These are phyloP conservation scores for Aureobasidium zeae DNA, from an alignment of 2,329 filamentous ascomycete species.

Conservation along the genomic window DNA sequence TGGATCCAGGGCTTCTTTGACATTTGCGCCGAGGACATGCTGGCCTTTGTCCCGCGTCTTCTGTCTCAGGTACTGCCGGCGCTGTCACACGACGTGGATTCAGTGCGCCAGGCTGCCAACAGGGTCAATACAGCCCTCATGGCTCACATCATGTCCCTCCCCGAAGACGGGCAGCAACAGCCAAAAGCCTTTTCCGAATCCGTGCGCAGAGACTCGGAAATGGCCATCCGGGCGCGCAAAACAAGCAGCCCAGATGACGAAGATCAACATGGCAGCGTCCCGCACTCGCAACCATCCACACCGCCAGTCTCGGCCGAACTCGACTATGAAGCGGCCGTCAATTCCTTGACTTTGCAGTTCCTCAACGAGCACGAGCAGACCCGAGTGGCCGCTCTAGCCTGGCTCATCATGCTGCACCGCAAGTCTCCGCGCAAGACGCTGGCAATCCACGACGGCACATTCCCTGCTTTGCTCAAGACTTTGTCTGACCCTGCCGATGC, in stretches of 20 bases:
- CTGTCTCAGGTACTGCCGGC: constrained; percentile 86
- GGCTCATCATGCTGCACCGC: constrained; percentile 95
- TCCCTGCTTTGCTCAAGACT: constrained; percentile 90
- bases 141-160: constrained; percentile 86
- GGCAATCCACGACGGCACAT: constrained; percentile 94
- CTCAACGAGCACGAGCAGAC: constrained; percentile 96
- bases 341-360: constrained; percentile 84
- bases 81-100: constrained; percentile 84
- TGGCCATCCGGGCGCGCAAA: constrained; percentile 22
- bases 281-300: constrained; percentile 20
- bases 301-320: constrained; percentile 56
- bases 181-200: constrained; percentile 14
- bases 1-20: constrained; percentile 98
- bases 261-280: constrained; percentile 1
- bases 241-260: constrained; percentile 3
- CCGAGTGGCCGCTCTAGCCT: constrained; percentile 82
- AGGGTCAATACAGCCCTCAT: constrained; percentile 85
- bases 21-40: constrained; percentile 91
- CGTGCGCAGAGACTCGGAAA: constrained; percentile 33
- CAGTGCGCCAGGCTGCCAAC: constrained; percentile 77
- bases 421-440: constrained; percentile 83
- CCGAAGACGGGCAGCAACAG: constrained; percentile 45
- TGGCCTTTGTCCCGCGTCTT: constrained; percentile 87
- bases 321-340: constrained; percentile 94
- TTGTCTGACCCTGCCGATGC: constrained; percentile 91